Conservation (phyloP, 2,329 filamentous ascomycete species). For the Drechslerella coelobrocha region DNA sequence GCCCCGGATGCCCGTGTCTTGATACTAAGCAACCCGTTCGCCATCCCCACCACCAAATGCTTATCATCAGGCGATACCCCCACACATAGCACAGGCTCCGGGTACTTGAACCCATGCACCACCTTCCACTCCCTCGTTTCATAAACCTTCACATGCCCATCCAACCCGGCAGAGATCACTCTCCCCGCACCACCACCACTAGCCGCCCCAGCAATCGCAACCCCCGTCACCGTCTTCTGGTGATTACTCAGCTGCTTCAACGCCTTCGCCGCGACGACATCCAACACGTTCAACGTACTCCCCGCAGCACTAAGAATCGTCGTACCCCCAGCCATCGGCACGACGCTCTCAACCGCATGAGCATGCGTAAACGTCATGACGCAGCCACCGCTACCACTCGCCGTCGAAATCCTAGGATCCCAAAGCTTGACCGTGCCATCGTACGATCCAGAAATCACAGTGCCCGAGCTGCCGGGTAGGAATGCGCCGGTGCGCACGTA, state of each 20-base stretch:
- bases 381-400: conserved; percentile 56
- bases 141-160: conserved; percentile 96
- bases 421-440: conserved; percentile 91
- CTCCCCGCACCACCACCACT: too few relatives aligned
- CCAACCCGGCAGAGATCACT: conserved; percentile 87
- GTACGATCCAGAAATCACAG: conserved; percentile 90
- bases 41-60: conserved; percentile 93
- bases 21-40: conserved; percentile 88
- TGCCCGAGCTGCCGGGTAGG: conserved; percentile 67
- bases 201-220: conserved; percentile 67
- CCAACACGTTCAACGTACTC: conserved; percentile 86
- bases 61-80: conserved; percentile 81
- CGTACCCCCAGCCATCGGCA: conserved; percentile 84
- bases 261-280: conserved; percentile 88
- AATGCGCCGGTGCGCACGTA: conserved; percentile 89
- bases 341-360: conserved; percentile 85
- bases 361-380: conserved; percentile 95
- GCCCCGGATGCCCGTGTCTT: conserved; percentile 85
- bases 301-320: conserved; percentile 84
- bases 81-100: conserved; percentile 85
- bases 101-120: conserved; percentile 92
- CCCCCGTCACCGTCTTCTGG: conserved; percentile 93
- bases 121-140: conserved; percentile 95
- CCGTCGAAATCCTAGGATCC: conserved; percentile 79
- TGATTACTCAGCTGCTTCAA: conserved; percentile 88